Conservation (phyloP, 108 stramenopile species). For the Craspedostauros australis region DNA sequence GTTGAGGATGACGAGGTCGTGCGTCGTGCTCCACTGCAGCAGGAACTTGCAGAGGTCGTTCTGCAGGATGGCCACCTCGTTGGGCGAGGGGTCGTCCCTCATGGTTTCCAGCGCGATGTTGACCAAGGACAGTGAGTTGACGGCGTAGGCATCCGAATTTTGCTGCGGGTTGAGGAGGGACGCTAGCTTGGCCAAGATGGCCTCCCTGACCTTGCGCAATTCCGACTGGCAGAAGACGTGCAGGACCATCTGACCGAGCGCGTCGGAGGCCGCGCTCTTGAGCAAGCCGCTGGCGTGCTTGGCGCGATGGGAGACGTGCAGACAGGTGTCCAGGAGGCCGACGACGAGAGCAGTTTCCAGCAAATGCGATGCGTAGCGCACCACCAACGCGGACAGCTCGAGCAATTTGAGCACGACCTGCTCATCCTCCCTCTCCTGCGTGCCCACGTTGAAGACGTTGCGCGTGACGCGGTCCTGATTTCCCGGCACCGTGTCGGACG, state of each 20-base stretch:
- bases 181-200: constrained; percentile 73
- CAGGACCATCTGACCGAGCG: constrained; percentile 65
- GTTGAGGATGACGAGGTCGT: constrained; percentile 78
- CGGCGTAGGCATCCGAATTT: constrained; percentile 56
- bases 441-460: not conserved
- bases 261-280: constrained; percentile 72
- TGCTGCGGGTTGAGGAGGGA: constrained; percentile 76
- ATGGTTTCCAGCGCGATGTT: constrained; percentile 93
- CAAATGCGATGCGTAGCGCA: constrained; percentile 43
- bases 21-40: constrained; percentile 77
- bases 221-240: constrained; percentile 58
- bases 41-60: constrained; percentile 91
- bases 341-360: constrained; percentile 37
- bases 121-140: constrained; percentile 77
- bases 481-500: no score
- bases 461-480: no score
- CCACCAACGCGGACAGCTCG: constrained; percentile 62
- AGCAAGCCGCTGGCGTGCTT: constrained; percentile 44
- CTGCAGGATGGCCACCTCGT: constrained; percentile 65
- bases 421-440: constrained; percentile 41
- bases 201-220: constrained; percentile 44
- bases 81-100: constrained; percentile 30
- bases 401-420: constrained; percentile 70
- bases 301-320: constrained; percentile 62
- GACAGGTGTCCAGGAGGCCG: constrained; percentile 66